These are phyloP conservation scores for Trichoderma sp. DNA, from an alignment of 2,329 filamentous ascomycete genomes.

Conservation along the genomic window DNA sequence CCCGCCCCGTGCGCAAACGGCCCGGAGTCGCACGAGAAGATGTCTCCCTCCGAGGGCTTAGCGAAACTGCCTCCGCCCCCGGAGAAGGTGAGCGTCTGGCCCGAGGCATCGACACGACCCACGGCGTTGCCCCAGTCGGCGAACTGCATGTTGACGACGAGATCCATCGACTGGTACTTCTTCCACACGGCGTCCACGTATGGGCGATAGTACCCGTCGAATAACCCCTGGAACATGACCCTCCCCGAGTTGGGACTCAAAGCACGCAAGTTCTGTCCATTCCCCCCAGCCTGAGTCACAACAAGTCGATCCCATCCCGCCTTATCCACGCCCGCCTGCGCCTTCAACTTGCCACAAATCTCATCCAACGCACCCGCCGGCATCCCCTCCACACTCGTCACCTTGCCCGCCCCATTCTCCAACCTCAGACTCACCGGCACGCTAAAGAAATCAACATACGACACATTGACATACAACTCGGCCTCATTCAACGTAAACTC, in stretches of 20 bases:
- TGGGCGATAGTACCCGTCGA: slow-evolving; percentile 49
- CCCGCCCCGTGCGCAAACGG: slow-evolving; percentile 50
- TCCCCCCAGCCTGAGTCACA: slow-evolving; percentile 38
- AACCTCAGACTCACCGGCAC: slow-evolving; percentile 61
- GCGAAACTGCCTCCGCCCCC: slow-evolving; percentile 44
- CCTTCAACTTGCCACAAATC: slow-evolving; percentile 45
- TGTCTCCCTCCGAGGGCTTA: slow-evolving; percentile 48
- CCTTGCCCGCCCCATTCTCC: slow-evolving; percentile 43
- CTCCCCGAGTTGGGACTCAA: slow-evolving; percentile 53
- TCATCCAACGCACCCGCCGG: slow-evolving; percentile 45
- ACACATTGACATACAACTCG: slow-evolving; percentile 67
- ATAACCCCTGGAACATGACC: slow-evolving; percentile 44
- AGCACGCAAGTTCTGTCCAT: slow-evolving; percentile 44
- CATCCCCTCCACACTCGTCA: slow-evolving; percentile 50
- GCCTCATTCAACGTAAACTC: slow-evolving; percentile 65
- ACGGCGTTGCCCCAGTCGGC: slow-evolving; percentile 46
- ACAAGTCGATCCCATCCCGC: slow-evolving; percentile 51
- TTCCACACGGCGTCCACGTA: slow-evolving; percentile 54
- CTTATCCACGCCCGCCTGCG: slow-evolving; percentile 46
- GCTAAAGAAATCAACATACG: slow-evolving; percentile 72
- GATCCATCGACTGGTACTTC: slow-evolving; percentile 43
- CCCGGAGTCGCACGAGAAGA: slow-evolving; percentile 55
- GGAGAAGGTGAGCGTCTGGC: slow-evolving; percentile 40
- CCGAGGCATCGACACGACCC: slow-evolving; percentile 41
- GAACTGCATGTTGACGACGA: slow-evolving; percentile 55